Evolutionary conservation across 768 basidiomycete genomes (phyloP), one percentile per base, ranked within the genome.

Genomic region (Rickenella mellea): DNA sequence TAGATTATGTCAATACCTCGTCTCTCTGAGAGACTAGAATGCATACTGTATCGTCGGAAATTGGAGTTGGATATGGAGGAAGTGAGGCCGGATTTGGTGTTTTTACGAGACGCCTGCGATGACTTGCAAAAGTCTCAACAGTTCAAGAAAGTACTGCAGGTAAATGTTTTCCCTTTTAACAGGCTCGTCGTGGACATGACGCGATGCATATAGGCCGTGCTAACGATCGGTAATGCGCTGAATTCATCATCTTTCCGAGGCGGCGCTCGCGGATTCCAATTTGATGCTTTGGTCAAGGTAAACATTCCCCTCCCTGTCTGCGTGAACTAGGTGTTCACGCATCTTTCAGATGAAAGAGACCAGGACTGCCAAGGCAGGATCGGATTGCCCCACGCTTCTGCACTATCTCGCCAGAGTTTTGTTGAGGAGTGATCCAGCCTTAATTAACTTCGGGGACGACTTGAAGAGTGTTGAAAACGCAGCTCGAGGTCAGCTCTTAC

Each of bases 201-300:
- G 14, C 27, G 29, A 36, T 27, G 46, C 28, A 39, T 20, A 2
- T 47, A 90, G 82, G 73, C 74, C 40, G 74, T 94, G 0, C 67
- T 96, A 2, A 61, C 69, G 1, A 66, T 94, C 14, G 92, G 92
- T 0, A 97, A 96, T 52, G 72, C 72, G 0, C 59, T 97, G 48
- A 96, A 97, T 56, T 73, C 71, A 1, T 80, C 84, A 2, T 83
- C 76, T 0, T 91, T 88, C 60, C 77, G 91, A 28, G 92, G 92
- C 14, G 73, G 76, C 26, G 92, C 92, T 11, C 66, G 64, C 4
- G 93, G 92, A 1, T 94, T 97, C 62, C 83, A 81, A 51, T 64
- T 97, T 20, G 83, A 87, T 42, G 77, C 83, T 0, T 60, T 97
- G 20, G 57, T 80, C 19, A 91, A 93, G 80, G 91, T 90, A 40